Base-by-base conservation (phyloP, 148 eudicot genomes). In the Silene uniflora region DNA sequence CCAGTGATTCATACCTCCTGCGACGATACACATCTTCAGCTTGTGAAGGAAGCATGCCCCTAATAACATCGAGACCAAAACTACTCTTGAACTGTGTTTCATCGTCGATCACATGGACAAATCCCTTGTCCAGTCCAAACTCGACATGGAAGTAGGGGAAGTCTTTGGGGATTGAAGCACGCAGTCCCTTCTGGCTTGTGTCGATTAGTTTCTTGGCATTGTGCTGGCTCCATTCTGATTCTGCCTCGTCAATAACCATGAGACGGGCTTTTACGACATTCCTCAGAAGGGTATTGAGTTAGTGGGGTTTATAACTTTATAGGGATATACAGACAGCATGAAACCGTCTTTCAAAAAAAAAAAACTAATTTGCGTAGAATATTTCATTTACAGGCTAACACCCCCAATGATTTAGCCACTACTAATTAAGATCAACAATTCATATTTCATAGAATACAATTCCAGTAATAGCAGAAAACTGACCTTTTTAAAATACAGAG, bases 151-250 rank as follows among this genome's bases (percentile, higher is more conserved):
- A 91, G 58, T 95, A 95, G 0, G 99, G 99, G 62, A 95, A 95
- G 75, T 95, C 87, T 81, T 92, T 87, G 2, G 99, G 98, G 21
- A 95, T 89, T 5, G 97, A 95, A 35, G 75, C 87, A 11, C 96
- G 89, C 76, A 92, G 76, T 62, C 98, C 97, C 82, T 95, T 95
- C 67, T 81, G 84, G 79, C 90, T 92, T 3, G 97, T 95, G 73
- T 95, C 97, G 3, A 92, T 95, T 74, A 95, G 83, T 78, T 87
- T 92, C 82, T 95, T 95, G 0, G 98, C 91, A 22, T 95, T 87
- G 83, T 95, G 98, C 78, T 90, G 97, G 75, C 98, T 95, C 98
- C 98, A 92, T 71, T 95, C 98, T 16, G 87, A 91, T 84, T 90
- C 98, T n/a, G 97, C 98, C 85, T 95, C 98, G 73, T 95, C 97